Conservation (phyloP, 208 protist species). For the Blechomonas ayalai region DNA sequence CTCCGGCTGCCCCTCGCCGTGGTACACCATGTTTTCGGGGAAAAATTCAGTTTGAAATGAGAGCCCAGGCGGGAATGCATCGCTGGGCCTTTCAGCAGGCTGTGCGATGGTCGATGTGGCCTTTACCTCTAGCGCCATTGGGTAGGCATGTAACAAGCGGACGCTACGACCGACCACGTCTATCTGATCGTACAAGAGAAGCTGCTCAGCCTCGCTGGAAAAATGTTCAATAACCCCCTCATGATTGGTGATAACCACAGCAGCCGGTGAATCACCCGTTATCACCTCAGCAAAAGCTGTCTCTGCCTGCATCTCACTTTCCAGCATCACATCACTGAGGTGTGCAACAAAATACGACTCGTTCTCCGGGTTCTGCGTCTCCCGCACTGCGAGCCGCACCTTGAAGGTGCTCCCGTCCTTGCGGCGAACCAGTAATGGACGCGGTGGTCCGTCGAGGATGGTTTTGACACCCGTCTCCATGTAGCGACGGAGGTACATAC, state of each 20-base stretch:
- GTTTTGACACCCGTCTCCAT: conserved; percentile 8
- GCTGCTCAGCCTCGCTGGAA: conserved; percentile 8
- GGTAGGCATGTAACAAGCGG: conserved; percentile 1
- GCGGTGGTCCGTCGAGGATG: conserved; percentile 2
- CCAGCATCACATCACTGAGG: conserved; percentile 5
- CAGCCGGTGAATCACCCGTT: conserved; percentile 2
- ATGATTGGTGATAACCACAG: conserved; percentile 7
- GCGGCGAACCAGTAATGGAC: not conserved
- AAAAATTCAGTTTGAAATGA: conserved; percentile 7
- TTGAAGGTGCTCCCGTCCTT: conserved; percentile 10
- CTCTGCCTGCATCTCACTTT: conserved; percentile 3
- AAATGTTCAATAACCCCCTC: conserved; percentile 6
- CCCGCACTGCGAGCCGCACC: conserved; percentile 2
- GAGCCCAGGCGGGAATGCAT: not conserved
- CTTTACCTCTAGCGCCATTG: conserved; percentile 2
- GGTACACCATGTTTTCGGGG: conserved; percentile 4
- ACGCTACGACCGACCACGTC: conserved; percentile 10
- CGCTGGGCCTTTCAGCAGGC: not conserved
- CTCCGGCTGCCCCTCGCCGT: conserved; percentile 1
- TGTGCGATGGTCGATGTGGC: not conserved
- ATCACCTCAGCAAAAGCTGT: conserved; percentile 7
- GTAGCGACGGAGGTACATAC: conserved; percentile 10
- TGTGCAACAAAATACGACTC: conserved; percentile 1
- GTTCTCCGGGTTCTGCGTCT: conserved; percentile 1
- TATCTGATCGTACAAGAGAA: conserved; percentile 2